phyloP scores from a whole-genome alignment of 768 basidiomycete genomes.

The Cubamyces lactineus region DNA sequence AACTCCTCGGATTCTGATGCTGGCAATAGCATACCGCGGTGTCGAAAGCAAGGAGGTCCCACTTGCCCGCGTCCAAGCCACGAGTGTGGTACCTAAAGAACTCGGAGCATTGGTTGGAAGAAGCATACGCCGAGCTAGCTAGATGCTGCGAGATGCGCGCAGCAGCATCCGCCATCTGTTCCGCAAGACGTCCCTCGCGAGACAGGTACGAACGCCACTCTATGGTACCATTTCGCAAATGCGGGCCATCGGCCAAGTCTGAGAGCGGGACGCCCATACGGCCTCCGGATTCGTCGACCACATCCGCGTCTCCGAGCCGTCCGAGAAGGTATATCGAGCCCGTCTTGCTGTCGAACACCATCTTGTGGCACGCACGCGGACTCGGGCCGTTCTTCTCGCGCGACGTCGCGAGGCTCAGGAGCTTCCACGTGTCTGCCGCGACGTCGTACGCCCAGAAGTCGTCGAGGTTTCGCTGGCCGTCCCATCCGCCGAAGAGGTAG shows the following conservation, averaged over 20 bases:
- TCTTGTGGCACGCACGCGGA: slow-evolving; percentile 78
- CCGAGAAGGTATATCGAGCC: slow-evolving; percentile 78
- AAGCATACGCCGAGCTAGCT: background rate
- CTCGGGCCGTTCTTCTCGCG: slow-evolving; percentile 67
- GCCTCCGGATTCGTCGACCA: slow-evolving; percentile 3
- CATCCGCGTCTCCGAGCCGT: slow-evolving; percentile 61
- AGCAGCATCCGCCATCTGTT: background rate
- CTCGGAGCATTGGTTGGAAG: slow-evolving; percentile 54
- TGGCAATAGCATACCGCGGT: slow-evolving; percentile 54
- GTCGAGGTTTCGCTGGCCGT: slow-evolving; percentile 70
- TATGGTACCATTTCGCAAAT: background rate
- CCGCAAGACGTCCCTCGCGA: background rate
- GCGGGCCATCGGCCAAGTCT: background rate
- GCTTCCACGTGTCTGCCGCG: slow-evolving; percentile 59
- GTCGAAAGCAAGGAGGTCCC: slow-evolving; percentile 72
- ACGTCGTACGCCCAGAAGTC: slow-evolving; percentile 81
- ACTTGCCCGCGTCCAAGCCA: slow-evolving; percentile 63
- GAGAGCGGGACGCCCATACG: background rate
- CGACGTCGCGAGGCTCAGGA: slow-evolving; percentile 59
- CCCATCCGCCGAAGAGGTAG: slow-evolving; percentile 82
- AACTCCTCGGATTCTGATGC: background rate
- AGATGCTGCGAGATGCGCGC: background rate
- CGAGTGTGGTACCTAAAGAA: slow-evolving; percentile 77
- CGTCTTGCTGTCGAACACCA: slow-evolving; percentile 75
- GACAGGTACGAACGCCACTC: background rate